Percentiles rank a stretch among this genome's conserved stretches.
These are phyloP conservation scores for Antrodiella citrinella DNA, from an alignment of 768 basidiomycete genomes.

Conservation along the genomic window DNA sequence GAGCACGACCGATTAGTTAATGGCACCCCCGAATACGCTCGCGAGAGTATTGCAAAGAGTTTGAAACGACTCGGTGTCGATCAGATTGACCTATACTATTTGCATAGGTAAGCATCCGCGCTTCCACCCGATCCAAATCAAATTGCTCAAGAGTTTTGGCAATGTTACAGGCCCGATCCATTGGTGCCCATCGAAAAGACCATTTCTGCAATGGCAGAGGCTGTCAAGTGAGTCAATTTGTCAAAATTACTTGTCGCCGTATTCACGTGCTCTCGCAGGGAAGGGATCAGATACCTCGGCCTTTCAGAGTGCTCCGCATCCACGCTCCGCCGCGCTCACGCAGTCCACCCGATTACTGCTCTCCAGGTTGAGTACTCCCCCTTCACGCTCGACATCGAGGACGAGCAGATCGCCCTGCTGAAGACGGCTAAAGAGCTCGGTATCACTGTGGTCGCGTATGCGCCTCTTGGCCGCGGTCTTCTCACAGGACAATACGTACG, in stretches of 20 bases:
- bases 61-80: constrained; percentile 29
- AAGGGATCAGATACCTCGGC: constrained; percentile 18
- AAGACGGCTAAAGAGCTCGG: constrained; percentile 32
- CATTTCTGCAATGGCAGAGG: constrained; percentile 5
- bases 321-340: constrained; percentile 22
- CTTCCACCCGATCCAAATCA: constrained; percentile 3
- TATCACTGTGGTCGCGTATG: constrained; percentile 35
- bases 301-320: constrained; percentile 22
- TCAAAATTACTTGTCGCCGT: too few species aligned
- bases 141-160: not conserved
- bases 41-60: constrained; percentile 29
- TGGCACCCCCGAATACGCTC: constrained; percentile 35
- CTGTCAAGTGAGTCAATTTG: constrained; percentile 8
- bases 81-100: constrained; percentile 31
- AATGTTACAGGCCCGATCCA: constrained; percentile 13
- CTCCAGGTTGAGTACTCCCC: constrained; percentile 37
- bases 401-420: constrained; percentile 27
- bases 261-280: constrained; percentile 12
- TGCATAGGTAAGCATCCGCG: constrained; percentile 23
- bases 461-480: constrained; percentile 27
- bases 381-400: constrained; percentile 35
- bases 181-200: constrained; percentile 19
- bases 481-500: constrained; percentile 21
- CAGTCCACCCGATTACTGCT: constrained; percentile 35
- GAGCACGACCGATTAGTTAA: constrained; percentile 13